Base-by-base conservation (phyloP, 2,329 filamentous ascomycete species). In the Fusarium sp. region DNA sequence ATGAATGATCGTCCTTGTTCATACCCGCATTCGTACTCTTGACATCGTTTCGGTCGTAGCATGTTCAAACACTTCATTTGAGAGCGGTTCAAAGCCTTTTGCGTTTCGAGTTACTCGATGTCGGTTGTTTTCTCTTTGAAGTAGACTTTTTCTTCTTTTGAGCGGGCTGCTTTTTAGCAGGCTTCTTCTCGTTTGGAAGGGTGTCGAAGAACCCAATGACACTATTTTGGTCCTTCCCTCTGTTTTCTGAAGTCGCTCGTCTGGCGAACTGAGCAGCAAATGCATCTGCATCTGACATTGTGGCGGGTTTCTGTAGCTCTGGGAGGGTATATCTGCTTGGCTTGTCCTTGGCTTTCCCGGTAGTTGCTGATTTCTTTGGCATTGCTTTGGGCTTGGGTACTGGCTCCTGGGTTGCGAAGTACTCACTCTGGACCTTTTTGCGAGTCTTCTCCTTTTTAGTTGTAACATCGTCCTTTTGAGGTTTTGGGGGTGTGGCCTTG, bases 191-290 rank as follows among this genome's bases (percentile, higher is more conserved):
- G 4, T 28, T 3, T 19, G 47, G 56, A n/a, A 44, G 64, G 43
- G 35, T 37, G 10, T 69, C 65, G 33, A 68, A 68, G 40, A 63
- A 68, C 7, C 65, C 64, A 32, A 28, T 6, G 9, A 37, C 32
- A 21, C 30, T 38, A 28, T 47, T 40, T 23, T 38, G 40, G 28
- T 53, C 40, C 32, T 23, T n/a, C 35, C 5, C 53, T 43, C 44
- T 67, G 53, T 52, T 67, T 6, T 56, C 3, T 35, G 25, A 32
- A n/a, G 65, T 68, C 32, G 19, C 32, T 38, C 65, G 64, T 9
- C 25, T 30, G 47, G 64, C 47, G 43, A 68, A 68, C 37, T 68
- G 56, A 15, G 64, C 42, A 12, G 32, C n/a, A 38, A 68, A 68
- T 13, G 37, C 15, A 37, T 68, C 65, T n/a, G 12, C 40, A 11